Evolutionary conservation across 306 rosid genomes (phyloP).

Genomic region (Lathyrus oleraceus): DNA sequence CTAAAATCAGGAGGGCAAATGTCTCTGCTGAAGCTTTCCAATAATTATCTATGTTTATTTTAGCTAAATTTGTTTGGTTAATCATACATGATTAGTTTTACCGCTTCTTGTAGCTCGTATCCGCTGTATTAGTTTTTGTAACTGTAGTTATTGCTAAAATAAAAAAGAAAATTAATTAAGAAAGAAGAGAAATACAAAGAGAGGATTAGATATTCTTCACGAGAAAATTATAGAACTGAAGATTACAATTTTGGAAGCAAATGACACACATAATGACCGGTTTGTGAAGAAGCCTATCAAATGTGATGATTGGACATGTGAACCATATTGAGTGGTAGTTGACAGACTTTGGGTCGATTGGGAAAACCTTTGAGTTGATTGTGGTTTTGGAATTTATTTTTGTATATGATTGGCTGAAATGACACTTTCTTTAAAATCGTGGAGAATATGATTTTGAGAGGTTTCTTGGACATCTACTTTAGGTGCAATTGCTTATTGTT

Average conservation of each 20-base stretch:
- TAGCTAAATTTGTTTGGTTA: slow-evolving; percentile 11
- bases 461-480: slow-evolving; percentile 17
- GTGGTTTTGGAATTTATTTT: slow-evolving; percentile 17
- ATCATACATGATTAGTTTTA: slow-evolving; percentile 10
- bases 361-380: background rate
- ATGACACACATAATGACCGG: background rate
- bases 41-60: slow-evolving; percentile 15
- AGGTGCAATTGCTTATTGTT: background rate
- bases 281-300: slow-evolving; percentile 6
- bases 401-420: background rate
- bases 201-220: background rate
- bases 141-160: background rate
- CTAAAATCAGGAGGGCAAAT: background rate
- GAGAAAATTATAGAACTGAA: background rate
- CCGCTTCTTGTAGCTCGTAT: background rate
- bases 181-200: background rate
- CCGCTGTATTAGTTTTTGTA: background rate
- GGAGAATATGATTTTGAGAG: background rate
- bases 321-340: background rate
- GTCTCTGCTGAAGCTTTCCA: background rate
- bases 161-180: background rate
- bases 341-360: background rate
- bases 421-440: background rate
- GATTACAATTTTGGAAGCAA: background rate
- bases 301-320: slow-evolving; percentile 3